These are phyloP conservation scores for Lablab purpureus DNA, from an alignment of 306 rosid genomes.

Conservation along the genomic window DNA sequence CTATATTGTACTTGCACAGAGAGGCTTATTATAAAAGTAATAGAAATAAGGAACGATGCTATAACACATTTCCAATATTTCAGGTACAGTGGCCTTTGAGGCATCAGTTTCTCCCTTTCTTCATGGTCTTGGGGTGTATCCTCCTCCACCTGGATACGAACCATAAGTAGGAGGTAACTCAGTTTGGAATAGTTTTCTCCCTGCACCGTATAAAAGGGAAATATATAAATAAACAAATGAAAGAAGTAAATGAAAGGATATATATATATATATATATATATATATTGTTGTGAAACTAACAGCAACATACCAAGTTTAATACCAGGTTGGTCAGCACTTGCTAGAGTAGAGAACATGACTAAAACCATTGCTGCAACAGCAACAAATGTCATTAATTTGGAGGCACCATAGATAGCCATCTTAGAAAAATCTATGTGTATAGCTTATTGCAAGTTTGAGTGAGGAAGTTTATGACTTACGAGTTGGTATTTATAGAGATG, in stretches of 20 bases:
- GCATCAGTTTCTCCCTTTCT: too few relatives aligned
- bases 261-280: too few relatives aligned
- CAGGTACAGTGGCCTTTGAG: too few relatives aligned
- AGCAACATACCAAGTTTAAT: slow-evolving; percentile 16
- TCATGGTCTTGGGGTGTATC: not conserved
- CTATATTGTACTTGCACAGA: too few relatives aligned
- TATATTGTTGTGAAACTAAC: not conserved
- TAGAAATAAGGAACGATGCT: too few relatives aligned
- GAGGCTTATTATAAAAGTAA: too few relatives aligned
- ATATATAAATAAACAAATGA: not conserved
- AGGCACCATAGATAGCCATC: not conserved
- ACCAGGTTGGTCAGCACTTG: slow-evolving; percentile 15
- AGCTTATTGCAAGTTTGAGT: not conserved
- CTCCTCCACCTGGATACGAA: not conserved
- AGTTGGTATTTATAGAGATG: not conserved
- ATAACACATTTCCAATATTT: too few relatives aligned
- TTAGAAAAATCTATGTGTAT: not conserved
- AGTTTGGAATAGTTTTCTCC: slow-evolving; percentile 34
- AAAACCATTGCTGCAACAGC: slow-evolving; percentile 9
- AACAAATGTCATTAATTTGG: slow-evolving; percentile 33
- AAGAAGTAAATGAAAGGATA: not conserved
- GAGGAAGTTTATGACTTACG: not conserved
- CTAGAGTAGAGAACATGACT: slow-evolving; percentile 4
- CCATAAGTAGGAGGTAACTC: not conserved
- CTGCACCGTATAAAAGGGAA: not conserved